phyloP scores from a whole-genome alignment of 306 rosid genomes.

The Quercus dentata region DNA sequence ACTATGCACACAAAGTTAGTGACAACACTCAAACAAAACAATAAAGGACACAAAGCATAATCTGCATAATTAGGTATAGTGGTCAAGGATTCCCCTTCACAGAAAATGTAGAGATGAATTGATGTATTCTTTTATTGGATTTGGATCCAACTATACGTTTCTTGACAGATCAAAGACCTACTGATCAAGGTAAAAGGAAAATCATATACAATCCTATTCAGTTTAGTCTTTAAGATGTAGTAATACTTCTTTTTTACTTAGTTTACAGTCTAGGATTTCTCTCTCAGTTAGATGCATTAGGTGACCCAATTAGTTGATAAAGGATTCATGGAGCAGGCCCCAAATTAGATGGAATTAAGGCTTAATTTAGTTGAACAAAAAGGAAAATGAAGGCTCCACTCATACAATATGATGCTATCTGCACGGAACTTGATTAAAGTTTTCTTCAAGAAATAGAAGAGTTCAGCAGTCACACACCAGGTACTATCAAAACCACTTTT shows the following conservation, averaged over 20 bases:
- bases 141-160: background rate
- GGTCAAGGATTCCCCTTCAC: too few relatives aligned
- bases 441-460: background rate
- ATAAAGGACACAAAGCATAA: background rate
- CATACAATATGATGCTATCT: background rate
- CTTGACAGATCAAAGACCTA: background rate
- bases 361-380: background rate
- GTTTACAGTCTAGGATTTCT: background rate
- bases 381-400: background rate
- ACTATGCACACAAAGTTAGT: background rate
- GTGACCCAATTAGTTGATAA: background rate
- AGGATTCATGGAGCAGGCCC: background rate
- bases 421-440: background rate
- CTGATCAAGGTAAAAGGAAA: background rate
- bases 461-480: background rate
- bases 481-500: background rate
- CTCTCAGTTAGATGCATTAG: background rate
- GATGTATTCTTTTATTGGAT: background rate
- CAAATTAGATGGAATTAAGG: background rate
- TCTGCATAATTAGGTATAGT: background rate
- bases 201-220: background rate
- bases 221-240: background rate
- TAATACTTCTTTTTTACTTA: background rate
- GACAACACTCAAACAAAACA: background rate
- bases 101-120: too few relatives aligned